These are phyloP conservation scores for Eucalyptus curtisii DNA, from an alignment of 345 rosid genomes.

Conservation along the genomic window DNA sequence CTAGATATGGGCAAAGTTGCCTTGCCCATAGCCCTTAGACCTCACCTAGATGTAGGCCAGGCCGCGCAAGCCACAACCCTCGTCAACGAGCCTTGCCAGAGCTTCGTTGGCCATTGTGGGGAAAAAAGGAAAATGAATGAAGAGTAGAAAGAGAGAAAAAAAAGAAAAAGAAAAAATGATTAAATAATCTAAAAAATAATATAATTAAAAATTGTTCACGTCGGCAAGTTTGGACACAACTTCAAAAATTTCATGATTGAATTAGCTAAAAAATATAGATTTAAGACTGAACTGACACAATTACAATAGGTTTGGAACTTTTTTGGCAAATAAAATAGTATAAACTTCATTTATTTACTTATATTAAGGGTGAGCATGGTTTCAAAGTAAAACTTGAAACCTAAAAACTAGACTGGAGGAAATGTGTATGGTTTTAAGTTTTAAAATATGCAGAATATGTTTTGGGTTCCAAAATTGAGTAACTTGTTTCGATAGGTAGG, in stretches of 20 bases:
- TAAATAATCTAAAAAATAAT: no score
- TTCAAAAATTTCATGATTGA: accelerated
- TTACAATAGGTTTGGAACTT: accelerated
- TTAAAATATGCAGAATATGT: accelerated
- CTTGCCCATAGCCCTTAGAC: accelerated
- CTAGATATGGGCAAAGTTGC: no score
- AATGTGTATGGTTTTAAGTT: accelerated
- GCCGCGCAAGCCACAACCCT: no score
- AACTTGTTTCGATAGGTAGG: accelerated
- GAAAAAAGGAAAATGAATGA: no score
- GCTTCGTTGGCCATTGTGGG: accelerated
- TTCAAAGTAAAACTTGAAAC: accelerated
- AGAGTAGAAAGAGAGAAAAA: no score
- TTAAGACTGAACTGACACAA: accelerated
- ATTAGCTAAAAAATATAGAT: no score
- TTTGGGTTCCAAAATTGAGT: accelerated
- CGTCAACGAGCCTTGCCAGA: accelerated
- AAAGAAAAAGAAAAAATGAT: accelerated
- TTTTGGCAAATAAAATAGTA: no score
- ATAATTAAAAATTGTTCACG: accelerated
- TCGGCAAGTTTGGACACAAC: accelerated
- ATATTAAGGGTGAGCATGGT: no score
- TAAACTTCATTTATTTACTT: not conserved
- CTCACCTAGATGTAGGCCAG: no score
- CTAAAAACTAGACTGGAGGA: accelerated